Evolutionary conservation across 1,139 yeast species (phyloP).

Genomic region (Magnusiomyces ingens): DNA sequence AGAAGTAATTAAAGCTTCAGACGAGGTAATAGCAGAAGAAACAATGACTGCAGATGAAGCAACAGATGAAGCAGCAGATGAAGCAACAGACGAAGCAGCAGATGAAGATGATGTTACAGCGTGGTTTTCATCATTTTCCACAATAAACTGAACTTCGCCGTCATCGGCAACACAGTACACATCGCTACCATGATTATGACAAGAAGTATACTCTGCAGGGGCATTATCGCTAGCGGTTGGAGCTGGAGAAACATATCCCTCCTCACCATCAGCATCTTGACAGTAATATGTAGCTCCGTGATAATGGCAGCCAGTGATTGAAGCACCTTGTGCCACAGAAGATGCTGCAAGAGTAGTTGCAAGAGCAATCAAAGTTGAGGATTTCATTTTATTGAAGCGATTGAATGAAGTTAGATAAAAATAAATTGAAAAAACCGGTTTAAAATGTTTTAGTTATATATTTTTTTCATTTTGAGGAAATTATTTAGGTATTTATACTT

Average conservation of each 20-base stretch:
- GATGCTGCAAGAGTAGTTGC: background rate
- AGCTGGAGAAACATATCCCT: constrained; percentile 8
- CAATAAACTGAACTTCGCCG: background rate
- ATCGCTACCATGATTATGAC: constrained; percentile 1
- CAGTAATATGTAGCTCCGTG: constrained; percentile 9
- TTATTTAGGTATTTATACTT: background rate
- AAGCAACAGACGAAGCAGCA: background rate
- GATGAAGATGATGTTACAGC: background rate
- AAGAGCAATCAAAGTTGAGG: background rate
- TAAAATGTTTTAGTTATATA: background rate
- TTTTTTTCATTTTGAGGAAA: background rate
- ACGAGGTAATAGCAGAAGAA: constrained; percentile 10
- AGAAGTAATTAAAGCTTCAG: constrained; percentile 8
- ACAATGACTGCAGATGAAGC: background rate
- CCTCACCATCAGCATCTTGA: constrained; percentile 6
- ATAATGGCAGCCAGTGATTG: constrained; percentile 12
- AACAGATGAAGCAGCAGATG: background rate
- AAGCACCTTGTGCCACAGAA: background rate
- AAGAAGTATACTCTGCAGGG: constrained; percentile 8
- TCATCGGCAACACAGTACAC: background rate
- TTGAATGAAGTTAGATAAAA: too few species aligned
- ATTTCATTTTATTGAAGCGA: too few species aligned
- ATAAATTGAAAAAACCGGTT: background rate
- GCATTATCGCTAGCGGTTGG: constrained; percentile 9
- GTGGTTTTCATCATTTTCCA: background rate